phyloP scores from a whole-genome alignment of 352 stramenopile species.

The Pythium plurisporium region DNA sequence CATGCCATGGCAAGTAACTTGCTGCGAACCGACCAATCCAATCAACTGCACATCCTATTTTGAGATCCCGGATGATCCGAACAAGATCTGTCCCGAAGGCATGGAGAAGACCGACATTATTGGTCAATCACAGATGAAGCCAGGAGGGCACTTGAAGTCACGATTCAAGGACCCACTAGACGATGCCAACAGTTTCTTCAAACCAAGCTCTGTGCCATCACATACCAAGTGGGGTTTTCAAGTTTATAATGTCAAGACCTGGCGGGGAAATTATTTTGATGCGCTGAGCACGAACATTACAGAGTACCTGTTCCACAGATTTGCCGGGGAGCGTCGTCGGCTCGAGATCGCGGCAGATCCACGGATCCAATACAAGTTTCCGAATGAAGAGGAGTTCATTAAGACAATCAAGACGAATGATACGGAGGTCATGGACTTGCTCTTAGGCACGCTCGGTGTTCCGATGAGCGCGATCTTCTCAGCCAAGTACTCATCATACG shows the following conservation, averaged over 20 bases:
- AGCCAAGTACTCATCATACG: slow-evolving; percentile 66
- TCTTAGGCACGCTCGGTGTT: slow-evolving; percentile 64
- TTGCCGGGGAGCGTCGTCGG: slow-evolving; percentile 43
- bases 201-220: slow-evolving; percentile 78
- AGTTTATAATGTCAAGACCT: slow-evolving; percentile 89
- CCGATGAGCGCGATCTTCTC: slow-evolving; percentile 49
- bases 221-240: slow-evolving; percentile 74
- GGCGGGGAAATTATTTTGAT: slow-evolving; percentile 94
- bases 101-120: slow-evolving; percentile 63
- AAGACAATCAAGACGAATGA: slow-evolving; percentile 48
- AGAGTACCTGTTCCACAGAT: slow-evolving; percentile 65
- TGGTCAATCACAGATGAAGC: slow-evolving; percentile 55
- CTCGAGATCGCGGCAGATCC: slow-evolving; percentile 39
- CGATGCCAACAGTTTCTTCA: slow-evolving; percentile 86
- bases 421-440: slow-evolving; percentile 47
- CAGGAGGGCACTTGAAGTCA: slow-evolving; percentile 55
- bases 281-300: slow-evolving; percentile 92
- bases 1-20: slow-evolving; percentile 88
- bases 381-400: slow-evolving; percentile 48
- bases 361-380: slow-evolving; percentile 37
- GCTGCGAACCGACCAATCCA: slow-evolving; percentile 61
- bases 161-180: slow-evolving; percentile 92
- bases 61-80: slow-evolving; percentile 24
- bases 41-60: slow-evolving; percentile 50
- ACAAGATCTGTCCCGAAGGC: slow-evolving; percentile 40